Conservation (phyloP, 1,139 yeast species). For the Yamadazyma triangularis region DNA sequence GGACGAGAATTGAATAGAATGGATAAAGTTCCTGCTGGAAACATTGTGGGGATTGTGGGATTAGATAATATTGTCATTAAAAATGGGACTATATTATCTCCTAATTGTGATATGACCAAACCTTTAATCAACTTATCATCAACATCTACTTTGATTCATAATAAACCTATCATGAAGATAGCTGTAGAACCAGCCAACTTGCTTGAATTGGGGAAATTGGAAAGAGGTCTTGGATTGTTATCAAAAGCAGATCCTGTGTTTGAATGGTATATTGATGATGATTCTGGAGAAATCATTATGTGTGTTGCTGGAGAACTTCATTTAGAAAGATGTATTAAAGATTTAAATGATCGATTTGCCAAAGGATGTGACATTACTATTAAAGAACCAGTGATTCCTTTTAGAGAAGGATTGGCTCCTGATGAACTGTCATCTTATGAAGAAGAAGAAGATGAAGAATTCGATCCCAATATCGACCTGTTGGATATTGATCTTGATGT, state of each 20-base stretch:
- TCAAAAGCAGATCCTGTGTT: conserved; percentile 93
- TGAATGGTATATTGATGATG: conserved; percentile 76
- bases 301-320: conserved; percentile 97
- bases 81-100: conserved; percentile 68
- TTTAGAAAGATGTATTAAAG: conserved; percentile 85
- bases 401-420: conserved; percentile 69
- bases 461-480: conserved; percentile 27
- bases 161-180: conserved; percentile 81
- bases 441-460: conserved; percentile 12
- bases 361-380: conserved; percentile 74
- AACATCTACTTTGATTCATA: conserved; percentile 54
- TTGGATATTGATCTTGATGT: conserved; percentile 50
- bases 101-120: conserved; percentile 20
- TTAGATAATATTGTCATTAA: conserved; percentile 77
- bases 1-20: conserved; percentile 83
- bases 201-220: conserved; percentile 68
- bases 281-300: conserved; percentile 82
- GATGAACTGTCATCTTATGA: conserved; percentile 14
- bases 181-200: conserved; percentile 94
- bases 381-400: conserved; percentile 94
- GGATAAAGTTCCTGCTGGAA: conserved; percentile 87
- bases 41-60: conserved; percentile 92
- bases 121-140: conserved; percentile 72
- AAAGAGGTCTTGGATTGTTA: conserved; percentile 70
- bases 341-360: conserved; percentile 86